Conservation (phyloP, 371 early-diverging fungal genomes). For the Mortierella sp. region DNA sequence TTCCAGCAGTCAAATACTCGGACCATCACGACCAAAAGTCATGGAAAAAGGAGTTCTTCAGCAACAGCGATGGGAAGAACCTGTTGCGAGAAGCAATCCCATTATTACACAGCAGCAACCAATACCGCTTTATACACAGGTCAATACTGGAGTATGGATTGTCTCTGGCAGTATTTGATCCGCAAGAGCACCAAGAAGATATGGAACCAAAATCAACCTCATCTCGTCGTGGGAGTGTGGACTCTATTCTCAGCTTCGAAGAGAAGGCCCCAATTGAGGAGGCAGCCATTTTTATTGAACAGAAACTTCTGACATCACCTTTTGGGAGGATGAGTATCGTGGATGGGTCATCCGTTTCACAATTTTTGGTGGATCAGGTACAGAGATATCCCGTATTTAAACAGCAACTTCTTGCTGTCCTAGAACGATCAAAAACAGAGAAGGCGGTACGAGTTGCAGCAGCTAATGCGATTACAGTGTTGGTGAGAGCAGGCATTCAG, state of each 20-base stretch:
- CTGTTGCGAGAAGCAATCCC: not conserved
- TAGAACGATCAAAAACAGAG: not conserved
- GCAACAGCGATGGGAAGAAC: not conserved
- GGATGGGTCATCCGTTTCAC: not conserved
- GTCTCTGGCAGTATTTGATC: not conserved
- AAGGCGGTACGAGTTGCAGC: not conserved
- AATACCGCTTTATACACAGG: not conserved
- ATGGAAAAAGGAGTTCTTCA: not conserved
- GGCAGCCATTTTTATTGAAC: not conserved
- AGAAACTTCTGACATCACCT: not conserved
- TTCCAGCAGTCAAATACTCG: not conserved
- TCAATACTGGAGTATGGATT: conserved; percentile 1
- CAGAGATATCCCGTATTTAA: not conserved
- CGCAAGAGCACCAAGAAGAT: too few species aligned
- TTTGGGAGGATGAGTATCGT: not conserved
- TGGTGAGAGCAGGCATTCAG: not conserved
- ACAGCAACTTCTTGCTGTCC: not conserved
- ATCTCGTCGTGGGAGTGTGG: too few species aligned
- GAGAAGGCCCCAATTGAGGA: not conserved
- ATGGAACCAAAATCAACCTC: too few species aligned
- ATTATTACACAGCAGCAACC: not conserved
- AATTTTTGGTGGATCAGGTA: not conserved
- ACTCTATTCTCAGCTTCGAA: too few species aligned
- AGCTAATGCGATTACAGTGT: not conserved
- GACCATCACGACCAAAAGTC: not conserved